A percentile compares a stretch with the other conserved stretches of the same genome.
Evolutionary conservation across 1,139 yeast genomes (phyloP).

Genomic region (Hanseniaspora uvarum): DNA sequence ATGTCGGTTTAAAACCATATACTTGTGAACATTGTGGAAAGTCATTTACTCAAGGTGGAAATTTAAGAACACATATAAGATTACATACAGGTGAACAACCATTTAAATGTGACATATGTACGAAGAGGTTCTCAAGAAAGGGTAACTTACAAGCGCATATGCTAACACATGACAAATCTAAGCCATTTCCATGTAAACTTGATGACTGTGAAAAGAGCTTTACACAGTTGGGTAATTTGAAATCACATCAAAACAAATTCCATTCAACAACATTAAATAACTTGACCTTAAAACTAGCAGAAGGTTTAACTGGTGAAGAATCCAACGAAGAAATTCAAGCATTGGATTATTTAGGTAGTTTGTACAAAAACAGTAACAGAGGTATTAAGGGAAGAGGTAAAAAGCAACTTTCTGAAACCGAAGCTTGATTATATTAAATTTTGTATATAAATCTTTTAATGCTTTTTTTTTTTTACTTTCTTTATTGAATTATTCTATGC

Average conservation of each 20-base stretch:
- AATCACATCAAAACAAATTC: conserved; percentile 85
- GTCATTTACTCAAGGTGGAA: conserved; percentile 85
- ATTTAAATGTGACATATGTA: conserved; percentile 63
- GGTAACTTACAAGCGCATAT: conserved; percentile 84
- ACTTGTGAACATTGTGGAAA: conserved; percentile 71
- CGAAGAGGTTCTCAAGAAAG: conserved; percentile 68
- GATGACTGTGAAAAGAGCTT: conserved; percentile 78
- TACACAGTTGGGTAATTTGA: conserved; percentile 84
- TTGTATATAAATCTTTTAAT: neutral
- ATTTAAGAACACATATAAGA: conserved; percentile 74
- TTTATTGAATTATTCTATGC: neutral
- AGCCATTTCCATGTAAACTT: conserved; percentile 70
- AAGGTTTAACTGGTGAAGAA: conserved; percentile 34
- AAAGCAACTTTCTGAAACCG: conserved; percentile 28
- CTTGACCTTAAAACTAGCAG: conserved; percentile 51
- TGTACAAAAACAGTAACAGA: conserved; percentile 78
- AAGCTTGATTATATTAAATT: neutral
- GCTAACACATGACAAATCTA: conserved; percentile 66
- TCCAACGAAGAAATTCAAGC: conserved; percentile 59
- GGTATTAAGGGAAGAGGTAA: conserved; percentile 89
- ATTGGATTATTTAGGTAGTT: conserved; percentile 62
- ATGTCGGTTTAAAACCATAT: conserved; percentile 69
- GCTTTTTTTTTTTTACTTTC: too few relatives aligned
- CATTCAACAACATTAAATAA: conserved; percentile 61
- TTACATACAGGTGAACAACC: conserved; percentile 91